Conservation (phyloP, 2,329 filamentous ascomycete species). For the Phialocephala subalpina region DNA sequence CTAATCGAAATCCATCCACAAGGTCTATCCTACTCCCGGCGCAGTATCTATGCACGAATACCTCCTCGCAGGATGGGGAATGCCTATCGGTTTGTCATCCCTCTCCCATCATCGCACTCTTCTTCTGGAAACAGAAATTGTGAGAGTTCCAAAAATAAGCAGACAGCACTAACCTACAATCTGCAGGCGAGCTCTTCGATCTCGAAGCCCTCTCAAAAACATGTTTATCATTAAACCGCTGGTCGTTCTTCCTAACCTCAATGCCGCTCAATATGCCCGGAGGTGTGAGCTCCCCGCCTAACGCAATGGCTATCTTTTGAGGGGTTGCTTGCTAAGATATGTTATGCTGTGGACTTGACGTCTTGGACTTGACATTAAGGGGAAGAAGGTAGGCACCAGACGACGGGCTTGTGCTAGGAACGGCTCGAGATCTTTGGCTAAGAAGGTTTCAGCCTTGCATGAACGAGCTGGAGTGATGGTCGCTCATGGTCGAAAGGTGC, state of each 20-base stretch:
- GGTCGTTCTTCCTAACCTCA: conserved; percentile 58
- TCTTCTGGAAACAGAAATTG: neutral
- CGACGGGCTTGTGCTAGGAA: neutral
- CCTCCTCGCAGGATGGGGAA: conserved; percentile 56
- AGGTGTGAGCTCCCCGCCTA: conserved; percentile 31
- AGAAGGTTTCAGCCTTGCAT: neutral
- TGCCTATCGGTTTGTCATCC: conserved; percentile 44
- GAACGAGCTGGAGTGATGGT: neutral
- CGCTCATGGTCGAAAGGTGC: neutral
- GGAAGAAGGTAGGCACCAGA: no score
- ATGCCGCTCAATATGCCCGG: conserved; percentile 53
- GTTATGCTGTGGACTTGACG: neutral
- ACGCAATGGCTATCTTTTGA: conserved; percentile 36
- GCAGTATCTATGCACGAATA: conserved; percentile 54
- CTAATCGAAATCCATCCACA: neutral
- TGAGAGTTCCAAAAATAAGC: neutral
- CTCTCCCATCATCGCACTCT: neutral
- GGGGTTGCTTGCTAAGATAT: neutral
- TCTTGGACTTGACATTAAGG: no score
- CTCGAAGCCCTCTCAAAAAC: conserved; percentile 43
- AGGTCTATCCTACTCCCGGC: conserved; percentile 46
- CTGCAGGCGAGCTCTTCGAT: conserved; percentile 46
- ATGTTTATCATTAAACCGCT: conserved; percentile 49
- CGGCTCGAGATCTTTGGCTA: neutral
- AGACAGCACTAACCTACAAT: conserved; percentile 9